Evolutionary conservation across 495 filamentous ascomycete genomes (phyloP), one percentile per base, ranked within the genome.

Genomic region (Penicillium subrubescens): DNA sequence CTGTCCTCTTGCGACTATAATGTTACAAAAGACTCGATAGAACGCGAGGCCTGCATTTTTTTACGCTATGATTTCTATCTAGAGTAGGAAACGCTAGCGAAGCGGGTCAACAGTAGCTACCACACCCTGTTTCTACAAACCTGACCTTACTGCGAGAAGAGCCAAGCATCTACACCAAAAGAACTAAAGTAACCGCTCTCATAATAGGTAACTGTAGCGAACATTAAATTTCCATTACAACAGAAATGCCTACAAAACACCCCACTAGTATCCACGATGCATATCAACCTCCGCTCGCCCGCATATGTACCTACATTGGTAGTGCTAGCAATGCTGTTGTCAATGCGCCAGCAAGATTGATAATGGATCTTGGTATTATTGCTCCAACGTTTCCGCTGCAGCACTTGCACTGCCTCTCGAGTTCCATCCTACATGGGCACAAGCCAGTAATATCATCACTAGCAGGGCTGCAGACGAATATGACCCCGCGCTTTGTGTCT

Each of bases 341-440:
- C 62, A 70, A 23, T 52, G 51, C 19, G 50, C 46, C 19, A 11
- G 12, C 37, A 57, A 61, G 51, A 60, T 65, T 70, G 65, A 71
- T 65, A 71, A 63, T 68, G 46, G 23, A 51, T 59, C 62, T 31
- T 61, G 55, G n/a, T n/a, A n/a, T 25, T 50, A 60, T 57, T 50
- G n/a, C 23, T 48, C 17, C 3, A 23, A 23, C 23, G 4, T 23
- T 25, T 14, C 11, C 21, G 21, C 43, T 48, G 25, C 25, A 27
- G 27, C 29, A 35, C 3, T 48, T 48, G 31, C 48, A 55, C 8
- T 60, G 59, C 58, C 43, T 27, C 19, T 61, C 25, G 17, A 8
- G 10, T 14, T 31, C 29, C 31, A n/a, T n/a, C 4, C 11, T 25
- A 1, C 25, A 27, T 4, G 4, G 25, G 14, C 41, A 2, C 29